Percentiles rank a stretch among this genome's conserved stretches.
phyloP scores from a whole-genome alignment of 2,329 filamentous ascomycete genomes.

The Esteya vermicola region DNA sequence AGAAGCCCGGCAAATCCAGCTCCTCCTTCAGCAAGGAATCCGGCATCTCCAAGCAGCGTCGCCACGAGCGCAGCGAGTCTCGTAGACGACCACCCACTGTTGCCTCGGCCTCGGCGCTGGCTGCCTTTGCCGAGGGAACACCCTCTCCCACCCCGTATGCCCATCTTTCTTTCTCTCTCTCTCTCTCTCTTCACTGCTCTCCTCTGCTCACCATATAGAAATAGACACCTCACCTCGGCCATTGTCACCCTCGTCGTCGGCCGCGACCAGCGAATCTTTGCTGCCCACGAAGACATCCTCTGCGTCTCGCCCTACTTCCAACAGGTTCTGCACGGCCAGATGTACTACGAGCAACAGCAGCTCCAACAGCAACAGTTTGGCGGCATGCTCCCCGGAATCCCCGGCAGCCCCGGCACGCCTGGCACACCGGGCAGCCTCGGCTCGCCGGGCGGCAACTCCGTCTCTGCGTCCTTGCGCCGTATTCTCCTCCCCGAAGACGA shows the following conservation, averaged over 20 bases:
- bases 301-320: slow-evolving; percentile 67
- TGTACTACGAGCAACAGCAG: slow-evolving; percentile 33
- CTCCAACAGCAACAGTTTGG: not conserved
- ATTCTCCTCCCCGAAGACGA: slow-evolving; percentile 74
- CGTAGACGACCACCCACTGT: slow-evolving; percentile 34
- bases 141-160: slow-evolving; percentile 17
- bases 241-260: slow-evolving; percentile 74
- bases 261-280: slow-evolving; percentile 74
- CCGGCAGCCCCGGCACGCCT: not conserved
- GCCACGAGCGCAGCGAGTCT: slow-evolving; percentile 27
- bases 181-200: not conserved
- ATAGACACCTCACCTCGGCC: slow-evolving; percentile 44
- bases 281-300: slow-evolving; percentile 79
- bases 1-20: slow-evolving; percentile 34
- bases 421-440: not conserved
- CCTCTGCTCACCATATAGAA: too few species aligned
- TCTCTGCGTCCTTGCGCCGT: slow-evolving; percentile 43
- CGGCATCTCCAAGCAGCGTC: slow-evolving; percentile 35
- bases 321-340: slow-evolving; percentile 46
- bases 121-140: slow-evolving; percentile 14
- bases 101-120: slow-evolving; percentile 23
- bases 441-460: too few species aligned
- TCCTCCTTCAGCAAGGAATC: slow-evolving; percentile 40
- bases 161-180: not conserved
- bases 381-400: not conserved